A percentile compares a stretch with the other conserved stretches of the same genome.
Conservation (phyloP, 495 filamentous ascomycete species). For the Jackrogersella multiformis region DNA sequence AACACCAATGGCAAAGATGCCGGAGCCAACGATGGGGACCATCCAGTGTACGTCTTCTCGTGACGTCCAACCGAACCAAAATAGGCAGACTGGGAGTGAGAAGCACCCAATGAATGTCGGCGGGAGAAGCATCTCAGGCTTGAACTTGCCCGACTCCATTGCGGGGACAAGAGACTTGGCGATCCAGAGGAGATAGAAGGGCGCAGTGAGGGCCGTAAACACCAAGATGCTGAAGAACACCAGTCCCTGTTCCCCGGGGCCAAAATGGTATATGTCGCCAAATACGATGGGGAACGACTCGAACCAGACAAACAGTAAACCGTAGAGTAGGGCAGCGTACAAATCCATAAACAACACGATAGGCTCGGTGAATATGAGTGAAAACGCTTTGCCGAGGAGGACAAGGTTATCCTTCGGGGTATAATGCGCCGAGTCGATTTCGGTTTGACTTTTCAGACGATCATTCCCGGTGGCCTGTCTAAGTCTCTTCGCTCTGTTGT, state of each 20-base stretch:
- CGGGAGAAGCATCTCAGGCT: conserved; percentile 43
- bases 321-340: conserved; percentile 73
- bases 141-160: conserved; percentile 31
- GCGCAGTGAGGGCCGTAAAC: conserved; percentile 29
- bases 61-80: conserved; percentile 62
- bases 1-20: conserved; percentile 62
- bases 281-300: conserved; percentile 82
- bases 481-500: conserved; percentile 47
- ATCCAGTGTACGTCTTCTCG: conserved; percentile 55
- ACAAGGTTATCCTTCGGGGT: conserved; percentile 39
- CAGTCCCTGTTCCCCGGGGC: conserved; percentile 42
- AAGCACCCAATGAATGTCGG: conserved; percentile 52
- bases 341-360: conserved; percentile 52
- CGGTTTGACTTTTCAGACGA: conserved; percentile 43
- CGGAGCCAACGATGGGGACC: conserved; percentile 57
- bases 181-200: too few relatives aligned
- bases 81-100: conserved; percentile 55
- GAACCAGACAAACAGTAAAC: conserved; percentile 85
- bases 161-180: too few relatives aligned
- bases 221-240: conserved; percentile 48
- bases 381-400: conserved; percentile 46
- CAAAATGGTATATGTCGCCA: conserved; percentile 70
- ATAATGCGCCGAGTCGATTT: conserved; percentile 44
- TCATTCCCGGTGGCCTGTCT: conserved; percentile 45
- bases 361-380: conserved; percentile 48